Evolutionary conservation across 768 basidiomycete species (phyloP).

Genomic region (Boletales sp.): DNA sequence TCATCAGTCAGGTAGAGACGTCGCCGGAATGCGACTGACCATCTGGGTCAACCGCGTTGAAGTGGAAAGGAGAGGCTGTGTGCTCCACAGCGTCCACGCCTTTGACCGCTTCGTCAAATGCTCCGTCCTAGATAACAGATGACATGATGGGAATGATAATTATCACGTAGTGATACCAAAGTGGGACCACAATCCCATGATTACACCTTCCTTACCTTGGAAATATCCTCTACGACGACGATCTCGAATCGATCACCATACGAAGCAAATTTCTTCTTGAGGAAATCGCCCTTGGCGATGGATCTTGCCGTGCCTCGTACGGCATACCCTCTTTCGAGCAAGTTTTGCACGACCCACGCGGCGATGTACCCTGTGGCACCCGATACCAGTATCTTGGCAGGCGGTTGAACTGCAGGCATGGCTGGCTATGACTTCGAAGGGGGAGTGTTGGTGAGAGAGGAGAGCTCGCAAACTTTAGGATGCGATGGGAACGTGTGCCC

Average conservation of each 20-base stretch:
- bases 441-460: not conserved
- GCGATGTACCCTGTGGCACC: conserved; percentile 27
- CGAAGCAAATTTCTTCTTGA: conserved; percentile 50
- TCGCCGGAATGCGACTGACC: conserved; percentile 14
- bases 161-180: not conserved
- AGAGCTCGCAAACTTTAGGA: not conserved
- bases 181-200: not conserved
- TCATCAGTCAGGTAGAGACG: too few relatives aligned
- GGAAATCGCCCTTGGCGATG: conserved; percentile 52
- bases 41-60: conserved; percentile 43
- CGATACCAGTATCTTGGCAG: conserved; percentile 29
- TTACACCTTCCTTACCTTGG: conserved; percentile 32
- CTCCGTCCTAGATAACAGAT: conserved; percentile 43
- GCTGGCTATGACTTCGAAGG: not conserved
- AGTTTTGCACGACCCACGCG: conserved; percentile 47
- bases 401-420: conserved; percentile 25
- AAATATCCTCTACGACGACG: conserved; percentile 69
- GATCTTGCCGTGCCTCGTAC: conserved; percentile 69
- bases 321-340: conserved; percentile 59
- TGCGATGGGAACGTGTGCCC: not conserved
- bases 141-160: not conserved
- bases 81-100: conserved; percentile 72
- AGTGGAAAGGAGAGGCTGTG: conserved; percentile 60
- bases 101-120: conserved; percentile 77
- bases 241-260: conserved; percentile 60